Conservation (phyloP, 202 grass and related monocot genomes). For the Setaria viridis region DNA sequence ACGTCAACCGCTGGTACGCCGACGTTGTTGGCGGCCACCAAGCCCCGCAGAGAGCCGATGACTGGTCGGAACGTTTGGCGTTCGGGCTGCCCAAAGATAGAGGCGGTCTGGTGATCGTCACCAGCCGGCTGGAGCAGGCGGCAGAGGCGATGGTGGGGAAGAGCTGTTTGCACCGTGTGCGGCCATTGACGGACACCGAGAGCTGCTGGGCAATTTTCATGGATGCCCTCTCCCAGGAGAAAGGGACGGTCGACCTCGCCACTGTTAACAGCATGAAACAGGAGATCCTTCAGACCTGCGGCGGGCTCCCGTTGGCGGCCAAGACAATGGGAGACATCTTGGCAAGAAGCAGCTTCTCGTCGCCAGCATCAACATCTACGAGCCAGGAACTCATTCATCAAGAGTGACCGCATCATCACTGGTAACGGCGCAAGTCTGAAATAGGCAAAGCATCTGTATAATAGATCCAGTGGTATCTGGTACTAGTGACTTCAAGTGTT, state of each 20-base stretch:
- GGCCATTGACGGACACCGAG: slow-evolving; percentile 33
- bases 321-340: slow-evolving; percentile 54
- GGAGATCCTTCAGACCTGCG: slow-evolving; percentile 50
- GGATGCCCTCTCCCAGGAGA: slow-evolving; percentile 41
- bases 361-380: slow-evolving; percentile 28
- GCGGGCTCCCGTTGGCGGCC: slow-evolving; percentile 42
- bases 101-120: slow-evolving; percentile 55
- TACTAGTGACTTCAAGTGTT: not conserved
- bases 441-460: not conserved
- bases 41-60: not conserved
- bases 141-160: slow-evolving; percentile 55
- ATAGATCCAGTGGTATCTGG: not conserved
- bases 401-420: slow-evolving; percentile 21
- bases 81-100: slow-evolving; percentile 49
- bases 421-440: slow-evolving; percentile 19
- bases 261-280: slow-evolving; percentile 36
- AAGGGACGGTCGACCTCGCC: not conserved
- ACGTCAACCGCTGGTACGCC: slow-evolving; percentile 45
- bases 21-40: slow-evolving; percentile 17
- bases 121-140: slow-evolving; percentile 50
- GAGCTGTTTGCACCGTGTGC: slow-evolving; percentile 25
- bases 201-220: slow-evolving; percentile 56
- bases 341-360: slow-evolving; percentile 29
- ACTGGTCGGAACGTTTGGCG: slow-evolving; percentile 28
- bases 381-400: slow-evolving; percentile 44